These are phyloP conservation scores for Ascochyta pisi DNA, from an alignment of 2,329 filamentous ascomycete genomes.

Conservation along the genomic window DNA sequence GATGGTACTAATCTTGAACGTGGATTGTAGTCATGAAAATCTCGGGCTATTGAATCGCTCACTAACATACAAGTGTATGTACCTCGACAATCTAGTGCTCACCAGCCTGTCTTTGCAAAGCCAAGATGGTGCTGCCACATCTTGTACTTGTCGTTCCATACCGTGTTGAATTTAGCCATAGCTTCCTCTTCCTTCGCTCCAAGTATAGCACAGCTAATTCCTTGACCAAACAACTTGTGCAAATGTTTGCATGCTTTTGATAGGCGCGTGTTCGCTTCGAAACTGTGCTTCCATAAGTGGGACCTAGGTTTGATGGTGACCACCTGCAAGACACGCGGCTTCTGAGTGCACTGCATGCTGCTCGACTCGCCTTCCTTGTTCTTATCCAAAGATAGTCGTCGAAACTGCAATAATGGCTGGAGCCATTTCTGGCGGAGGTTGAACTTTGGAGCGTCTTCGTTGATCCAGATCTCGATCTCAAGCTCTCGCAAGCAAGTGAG, in stretches of 20 bases:
- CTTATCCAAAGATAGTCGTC: slow-evolving; percentile 16
- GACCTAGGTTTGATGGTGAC: slow-evolving; percentile 23
- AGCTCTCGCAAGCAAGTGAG: slow-evolving; percentile 32
- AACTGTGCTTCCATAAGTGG: slow-evolving; percentile 4
- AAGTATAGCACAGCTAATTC: slow-evolving; percentile 33
- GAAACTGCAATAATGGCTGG: slow-evolving; percentile 39
- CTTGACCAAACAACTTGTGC: slow-evolving; percentile 37
- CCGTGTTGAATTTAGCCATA: slow-evolving; percentile 33
- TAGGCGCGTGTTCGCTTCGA: slow-evolving; percentile 15
- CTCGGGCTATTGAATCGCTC: neutral
- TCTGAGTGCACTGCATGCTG: neutral
- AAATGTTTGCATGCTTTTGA: slow-evolving; percentile 28
- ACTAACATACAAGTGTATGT: neutral
- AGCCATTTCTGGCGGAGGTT: slow-evolving; percentile 35
- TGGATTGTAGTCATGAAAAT: neutral
- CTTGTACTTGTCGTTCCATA: slow-evolving; percentile 30
- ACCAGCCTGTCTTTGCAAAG: slow-evolving; percentile 18
- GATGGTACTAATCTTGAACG: too few species aligned
- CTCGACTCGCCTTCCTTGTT: neutral
- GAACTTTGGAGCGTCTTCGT: slow-evolving; percentile 27
- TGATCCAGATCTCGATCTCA: slow-evolving; percentile 29
- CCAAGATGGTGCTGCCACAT: slow-evolving; percentile 21
- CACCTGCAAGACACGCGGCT: neutral
- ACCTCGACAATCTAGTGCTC: neutral
- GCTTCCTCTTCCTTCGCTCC: slow-evolving; percentile 38